Percentiles rank a stretch among this genome's conserved stretches.
Evolutionary conservation across 78 protist genomes (phyloP).

Genomic region (Mantamonas sphyraenae): DNA sequence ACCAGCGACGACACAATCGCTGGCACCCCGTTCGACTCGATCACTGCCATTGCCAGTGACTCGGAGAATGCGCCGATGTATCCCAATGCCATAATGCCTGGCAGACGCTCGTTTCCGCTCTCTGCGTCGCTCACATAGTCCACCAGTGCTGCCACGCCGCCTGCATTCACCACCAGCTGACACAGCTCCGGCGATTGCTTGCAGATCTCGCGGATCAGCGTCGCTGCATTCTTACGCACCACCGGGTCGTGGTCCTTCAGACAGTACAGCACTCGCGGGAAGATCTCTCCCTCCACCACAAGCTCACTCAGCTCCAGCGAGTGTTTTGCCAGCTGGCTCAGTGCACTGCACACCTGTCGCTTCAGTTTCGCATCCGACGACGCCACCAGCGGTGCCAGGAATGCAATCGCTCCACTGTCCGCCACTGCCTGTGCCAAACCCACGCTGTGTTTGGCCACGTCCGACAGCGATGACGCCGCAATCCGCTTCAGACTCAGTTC

Average conservation of each 20-base stretch:
- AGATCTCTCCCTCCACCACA: constrained; percentile 79
- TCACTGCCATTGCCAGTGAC: constrained; percentile 69
- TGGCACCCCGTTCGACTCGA: constrained; percentile 53
- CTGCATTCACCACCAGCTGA: constrained; percentile 71
- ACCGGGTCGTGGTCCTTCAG: constrained; percentile 72
- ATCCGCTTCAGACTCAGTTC: constrained; percentile 80
- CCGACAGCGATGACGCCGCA: constrained; percentile 71
- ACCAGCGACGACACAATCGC: constrained; percentile 61
- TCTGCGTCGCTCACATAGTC: constrained; percentile 67
- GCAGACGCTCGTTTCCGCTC: constrained; percentile 59
- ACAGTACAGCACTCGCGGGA: constrained; percentile 66
- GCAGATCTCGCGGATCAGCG: constrained; percentile 74
- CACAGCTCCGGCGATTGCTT: constrained; percentile 85
- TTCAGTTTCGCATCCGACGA: constrained; percentile 72
- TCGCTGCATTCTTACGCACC: constrained; percentile 81
- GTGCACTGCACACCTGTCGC: constrained; percentile 72
- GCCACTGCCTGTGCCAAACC: constrained; percentile 65
- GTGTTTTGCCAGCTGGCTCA: constrained; percentile 86
- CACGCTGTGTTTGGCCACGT: constrained; percentile 68
- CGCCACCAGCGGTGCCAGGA: constrained; percentile 58
- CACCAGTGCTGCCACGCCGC: constrained; percentile 78
- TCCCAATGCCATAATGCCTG: constrained; percentile 88
- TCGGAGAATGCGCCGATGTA: constrained; percentile 80
- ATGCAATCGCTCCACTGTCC: constrained; percentile 74
- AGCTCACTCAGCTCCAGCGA: constrained; percentile 80